Evolutionary conservation across 1,139 yeast genomes (phyloP), one percentile per base, ranked within the genome.

Genomic region (Magnusiomyces ingens): DNA sequence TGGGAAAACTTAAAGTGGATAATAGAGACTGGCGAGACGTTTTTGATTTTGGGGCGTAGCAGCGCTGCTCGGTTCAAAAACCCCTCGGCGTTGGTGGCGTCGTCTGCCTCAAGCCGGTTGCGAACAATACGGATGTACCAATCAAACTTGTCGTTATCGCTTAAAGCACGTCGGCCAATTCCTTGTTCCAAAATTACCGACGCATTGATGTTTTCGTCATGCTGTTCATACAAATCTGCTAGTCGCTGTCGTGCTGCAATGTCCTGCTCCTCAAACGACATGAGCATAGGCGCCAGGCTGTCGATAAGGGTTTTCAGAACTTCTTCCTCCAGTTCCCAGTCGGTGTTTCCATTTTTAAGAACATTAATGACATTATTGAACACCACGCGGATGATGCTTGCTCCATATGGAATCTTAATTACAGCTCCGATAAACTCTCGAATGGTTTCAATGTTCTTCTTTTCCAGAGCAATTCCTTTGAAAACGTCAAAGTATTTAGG

Each of bases 1-100:
- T 67, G 71, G 2, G 67, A 61, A 13, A 68, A 62, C 53, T 64
- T 62, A 59, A 68, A 68, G 45, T 65, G 70, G 10, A 61, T 57
- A 29, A 62, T 61, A 5, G 55, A 43, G 19, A 56, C 56, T 8
- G 58, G 54, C 2, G 64, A 59, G 2, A 53, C 51, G 32, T 58
- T 55, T 17, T 53, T 50, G 49, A 55, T 19, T n/a, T 54, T 35
- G 22, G 58, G 58, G 21, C 68, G 58, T 35, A 66, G 55, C 45
- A 63, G 53, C 40, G 66, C 64, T 2, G 72, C 69, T 48, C 65
- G 62, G 51, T 62, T 62, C 45, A 69, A 60, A 29, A 62, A 60
- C 12, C 62, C 60, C 47, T 65, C 69, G 1, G 72, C 72, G 12
- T 58, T 57, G 36, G 66, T 65, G n/a, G 66, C 58, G 52, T 67